phyloP scores from a whole-genome alignment of 2,329 filamentous ascomycete genomes.

The Colletotrichum somersetense region DNA sequence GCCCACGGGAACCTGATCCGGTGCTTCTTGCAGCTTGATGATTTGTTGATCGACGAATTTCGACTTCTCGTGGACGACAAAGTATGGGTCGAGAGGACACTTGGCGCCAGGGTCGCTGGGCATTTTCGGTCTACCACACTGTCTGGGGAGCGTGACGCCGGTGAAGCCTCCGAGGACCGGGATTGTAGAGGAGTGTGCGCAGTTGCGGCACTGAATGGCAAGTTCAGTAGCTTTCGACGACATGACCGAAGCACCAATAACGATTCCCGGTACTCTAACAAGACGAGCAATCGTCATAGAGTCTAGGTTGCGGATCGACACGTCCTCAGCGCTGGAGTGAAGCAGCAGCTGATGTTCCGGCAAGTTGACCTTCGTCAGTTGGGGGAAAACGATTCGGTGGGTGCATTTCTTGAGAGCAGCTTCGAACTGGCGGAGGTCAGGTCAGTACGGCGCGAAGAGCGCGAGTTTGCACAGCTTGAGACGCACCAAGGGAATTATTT shows the following conservation, averaged over 20 bases:
- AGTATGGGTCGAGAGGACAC: slow-evolving; percentile 95
- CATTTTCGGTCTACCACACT: slow-evolving; percentile 74
- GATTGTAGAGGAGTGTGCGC: slow-evolving; percentile 78
- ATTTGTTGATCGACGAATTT: slow-evolving; percentile 98
- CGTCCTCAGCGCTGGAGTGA: slow-evolving; percentile 90
- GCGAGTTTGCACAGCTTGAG: neutral
- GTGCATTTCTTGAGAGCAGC: slow-evolving; percentile 90
- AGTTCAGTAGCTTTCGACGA: slow-evolving; percentile 94
- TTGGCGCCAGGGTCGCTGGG: slow-evolving; percentile 77
- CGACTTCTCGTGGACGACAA: slow-evolving; percentile 93
- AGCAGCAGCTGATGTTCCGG: slow-evolving; percentile 95
- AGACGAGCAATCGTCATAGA: slow-evolving; percentile 93
- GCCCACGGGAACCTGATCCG: slow-evolving; percentile 96
- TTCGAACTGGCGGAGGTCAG: slow-evolving; percentile 78
- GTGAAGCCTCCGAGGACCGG: slow-evolving; percentile 87
- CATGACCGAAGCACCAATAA: slow-evolving; percentile 96
- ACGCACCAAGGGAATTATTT: slow-evolving; percentile 89
- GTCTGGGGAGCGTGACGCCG: slow-evolving; percentile 85
- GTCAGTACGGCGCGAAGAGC: slow-evolving; percentile 25
- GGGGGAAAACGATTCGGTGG: slow-evolving; percentile 90
- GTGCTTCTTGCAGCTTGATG: slow-evolving; percentile 96
- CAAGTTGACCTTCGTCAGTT: slow-evolving; percentile 74
- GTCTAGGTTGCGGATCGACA: slow-evolving; percentile 93
- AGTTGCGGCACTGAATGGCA: slow-evolving; percentile 89
- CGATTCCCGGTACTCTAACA: slow-evolving; percentile 96